Base-by-base conservation (phyloP, 768 basidiomycete genomes). In the Suillus fuscotomentosus region DNA sequence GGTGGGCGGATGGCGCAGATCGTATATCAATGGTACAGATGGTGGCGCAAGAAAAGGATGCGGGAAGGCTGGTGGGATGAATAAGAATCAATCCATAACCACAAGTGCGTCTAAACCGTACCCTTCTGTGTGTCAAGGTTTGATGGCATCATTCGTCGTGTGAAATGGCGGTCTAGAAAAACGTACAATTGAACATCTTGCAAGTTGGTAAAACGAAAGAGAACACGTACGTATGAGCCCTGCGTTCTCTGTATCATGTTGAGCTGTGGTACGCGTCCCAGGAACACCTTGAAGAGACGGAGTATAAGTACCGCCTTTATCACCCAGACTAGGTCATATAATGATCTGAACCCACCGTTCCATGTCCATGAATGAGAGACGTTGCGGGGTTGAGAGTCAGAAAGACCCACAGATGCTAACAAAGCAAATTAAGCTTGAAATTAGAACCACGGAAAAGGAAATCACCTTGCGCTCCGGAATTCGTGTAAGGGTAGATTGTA, bases 11-110 rank as follows among this genome's bases (percentile, higher is more conserved):
- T 56, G 14, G 34, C 62, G 62, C n/a, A 65, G 34, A 27, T 65
- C 65, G 15, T 65, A 65, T 27, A 63, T 31, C 7, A 65, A 34
- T 6, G 60, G 13, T 1, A 36, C 47, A 1, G 48, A 53, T 38
- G 41, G 41, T 15, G 51, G 51, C 1, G 61, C 60, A 3, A 62
- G 60, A 38, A 62, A 53, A 0, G 51, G 51, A 20, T 53, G 51
- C 1, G 17, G 50, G 31, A 0, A 2, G 27, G 36, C 24, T 51
- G 41, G 14, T 20, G 6, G 17, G n/a, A 39, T 2, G 22, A 6
- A 62, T 63, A 20, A 63, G 27, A 11, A 15, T 31, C 10, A 39
- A 43, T 20, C 5, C 4, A 31, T 1, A 9, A 39, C 2, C 27
- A 27, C 9, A 7, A n/a, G 15, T 14, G 13, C 3, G 3, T 63